Evolutionary conservation across 2,329 filamentous ascomycete genomes (phyloP).

Genomic region (Penicillium hesseltinei): DNA sequence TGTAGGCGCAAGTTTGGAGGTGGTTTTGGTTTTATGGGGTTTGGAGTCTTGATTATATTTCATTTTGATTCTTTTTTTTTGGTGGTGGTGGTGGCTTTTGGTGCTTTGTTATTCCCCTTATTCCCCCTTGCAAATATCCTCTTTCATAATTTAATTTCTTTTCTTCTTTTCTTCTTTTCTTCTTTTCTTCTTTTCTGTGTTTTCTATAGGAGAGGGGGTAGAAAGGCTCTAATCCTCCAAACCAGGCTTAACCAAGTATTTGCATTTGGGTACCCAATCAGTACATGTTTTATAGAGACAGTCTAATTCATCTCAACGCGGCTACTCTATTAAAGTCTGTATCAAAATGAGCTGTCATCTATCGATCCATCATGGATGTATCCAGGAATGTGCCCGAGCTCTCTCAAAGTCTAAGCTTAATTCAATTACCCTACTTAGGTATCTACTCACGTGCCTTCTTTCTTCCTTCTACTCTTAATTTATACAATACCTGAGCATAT

Average conservation of each 20-base stretch:
- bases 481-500: neutral
- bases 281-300: no score
- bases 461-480: neutral
- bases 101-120: constrained; percentile 7
- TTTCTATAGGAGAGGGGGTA: no score
- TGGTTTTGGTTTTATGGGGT: neutral
- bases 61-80: neutral
- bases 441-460: neutral
- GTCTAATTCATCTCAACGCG: no score
- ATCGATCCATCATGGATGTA: neutral
- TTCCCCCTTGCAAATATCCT: neutral
- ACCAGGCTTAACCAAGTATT: no score
- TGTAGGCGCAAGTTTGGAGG: neutral
- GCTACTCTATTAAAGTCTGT: no score
- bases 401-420: neutral
- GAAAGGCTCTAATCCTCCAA: no score
- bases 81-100: neutral
- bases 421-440: neutral
- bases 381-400: no score
- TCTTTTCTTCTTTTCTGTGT: neutral
- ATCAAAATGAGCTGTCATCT: neutral
- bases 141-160: constrained; percentile 12
- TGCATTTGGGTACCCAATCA: no score
- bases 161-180: neutral
- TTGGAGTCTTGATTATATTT: neutral